These are phyloP conservation scores for Cladosporium sp. DNA, from an alignment of 2,329 filamentous ascomycete species.

Conservation along the genomic window DNA sequence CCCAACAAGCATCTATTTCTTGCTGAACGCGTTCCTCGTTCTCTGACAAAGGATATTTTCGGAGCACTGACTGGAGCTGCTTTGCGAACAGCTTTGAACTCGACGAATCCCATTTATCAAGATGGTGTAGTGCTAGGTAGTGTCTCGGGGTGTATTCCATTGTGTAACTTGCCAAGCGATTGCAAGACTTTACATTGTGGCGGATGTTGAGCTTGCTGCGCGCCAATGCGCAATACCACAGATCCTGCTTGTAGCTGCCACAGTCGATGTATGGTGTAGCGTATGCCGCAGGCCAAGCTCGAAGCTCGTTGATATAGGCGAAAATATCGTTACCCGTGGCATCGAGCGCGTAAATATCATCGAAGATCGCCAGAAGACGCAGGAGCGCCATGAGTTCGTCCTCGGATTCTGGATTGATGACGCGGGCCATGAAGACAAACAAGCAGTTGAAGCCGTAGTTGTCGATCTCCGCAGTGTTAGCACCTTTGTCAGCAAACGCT, in stretches of 20 bases:
- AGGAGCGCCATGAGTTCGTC: neutral
- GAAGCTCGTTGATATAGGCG: neutral
- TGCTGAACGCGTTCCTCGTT: neutral
- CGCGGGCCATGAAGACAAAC: neutral
- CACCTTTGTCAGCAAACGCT: neutral
- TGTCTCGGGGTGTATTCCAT: neutral
- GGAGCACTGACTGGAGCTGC: neutral
- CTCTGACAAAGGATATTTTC: neutral
- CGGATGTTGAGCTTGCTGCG: neutral
- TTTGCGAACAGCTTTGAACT: neutral
- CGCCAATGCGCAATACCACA: neutral
- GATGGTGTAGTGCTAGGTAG: neutral
- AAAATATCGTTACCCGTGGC: neutral
- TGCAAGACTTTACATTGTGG: neutral
- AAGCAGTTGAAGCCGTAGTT: neutral
- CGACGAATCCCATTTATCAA: neutral
- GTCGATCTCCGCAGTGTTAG: neutral
- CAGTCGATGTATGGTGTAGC: neutral
- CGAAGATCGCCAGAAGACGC: neutral
- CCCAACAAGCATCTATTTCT: neutral
- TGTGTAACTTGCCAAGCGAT: neutral
- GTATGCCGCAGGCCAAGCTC: neutral
- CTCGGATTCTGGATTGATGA: neutral
- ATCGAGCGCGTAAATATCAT: neutral
- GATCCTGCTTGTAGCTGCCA: neutral